Evolutionary conservation across 2,329 filamentous ascomycete species (phyloP).

Genomic region (Phyllosticta ampelicida): DNA sequence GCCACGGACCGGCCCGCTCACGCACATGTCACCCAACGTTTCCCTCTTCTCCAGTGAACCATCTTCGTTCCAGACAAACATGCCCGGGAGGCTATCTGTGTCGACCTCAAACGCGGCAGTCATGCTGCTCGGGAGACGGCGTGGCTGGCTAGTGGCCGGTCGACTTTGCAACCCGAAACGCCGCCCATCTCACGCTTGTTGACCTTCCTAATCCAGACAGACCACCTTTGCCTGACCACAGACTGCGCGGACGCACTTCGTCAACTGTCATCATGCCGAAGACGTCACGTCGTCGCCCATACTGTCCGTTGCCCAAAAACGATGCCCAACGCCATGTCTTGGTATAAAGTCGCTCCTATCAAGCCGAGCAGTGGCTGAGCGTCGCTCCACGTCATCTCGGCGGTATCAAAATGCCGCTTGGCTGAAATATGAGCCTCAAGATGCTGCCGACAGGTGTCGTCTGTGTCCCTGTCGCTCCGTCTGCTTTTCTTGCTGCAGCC

Average conservation of each 20-base stretch:
- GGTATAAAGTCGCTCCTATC: no score
- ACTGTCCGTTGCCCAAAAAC: no score
- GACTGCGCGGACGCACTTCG: not conserved
- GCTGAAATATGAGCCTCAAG: no score
- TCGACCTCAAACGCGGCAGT: not conserved
- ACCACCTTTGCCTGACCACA: not conserved
- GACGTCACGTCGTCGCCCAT: not conserved
- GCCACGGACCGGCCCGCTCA: not conserved
- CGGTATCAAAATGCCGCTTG: no score
- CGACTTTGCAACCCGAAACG: not conserved
- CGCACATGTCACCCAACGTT: not conserved
- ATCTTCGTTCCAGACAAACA: not conserved
- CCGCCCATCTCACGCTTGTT: not conserved
- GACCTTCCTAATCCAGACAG: not conserved
- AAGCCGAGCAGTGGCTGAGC: no score
- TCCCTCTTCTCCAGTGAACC: not conserved
- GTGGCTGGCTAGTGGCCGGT: not conserved
- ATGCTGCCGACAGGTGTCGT: no score
- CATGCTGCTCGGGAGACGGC: not conserved
- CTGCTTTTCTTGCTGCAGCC: no score
- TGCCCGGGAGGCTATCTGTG: no score
- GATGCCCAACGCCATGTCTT: no score
- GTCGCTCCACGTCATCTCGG: no score
- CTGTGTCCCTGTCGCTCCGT: no score
- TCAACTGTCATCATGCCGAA: not conserved